These are phyloP conservation scores for Kodamaea hsintzibuensis DNA, from an alignment of 805 yeast genomes.

Conservation along the genomic window DNA sequence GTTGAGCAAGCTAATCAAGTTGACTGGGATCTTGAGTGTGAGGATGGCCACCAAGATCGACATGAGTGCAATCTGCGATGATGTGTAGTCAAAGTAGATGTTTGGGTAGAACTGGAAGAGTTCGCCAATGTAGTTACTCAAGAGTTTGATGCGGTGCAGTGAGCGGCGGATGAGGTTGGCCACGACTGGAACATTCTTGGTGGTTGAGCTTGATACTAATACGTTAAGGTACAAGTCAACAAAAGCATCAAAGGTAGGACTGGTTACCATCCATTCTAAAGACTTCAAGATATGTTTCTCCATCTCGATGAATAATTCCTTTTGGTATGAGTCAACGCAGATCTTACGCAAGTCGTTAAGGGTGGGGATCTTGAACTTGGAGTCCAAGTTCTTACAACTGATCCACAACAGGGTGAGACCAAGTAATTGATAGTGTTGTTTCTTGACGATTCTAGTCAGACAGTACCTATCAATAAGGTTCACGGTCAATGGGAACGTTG, in stretches of 20 bases:
- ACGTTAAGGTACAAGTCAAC: constrained; percentile 55
- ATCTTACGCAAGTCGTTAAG: constrained; percentile 52
- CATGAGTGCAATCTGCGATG: constrained; percentile 52
- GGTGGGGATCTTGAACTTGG: constrained; percentile 58
- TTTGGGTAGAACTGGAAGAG: constrained; percentile 62
- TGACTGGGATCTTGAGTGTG: constrained; percentile 35
- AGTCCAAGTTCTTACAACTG: constrained; percentile 48
- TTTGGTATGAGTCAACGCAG: constrained; percentile 60
- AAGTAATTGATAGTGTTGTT: constrained; percentile 46
- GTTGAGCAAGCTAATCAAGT: constrained; percentile 20
- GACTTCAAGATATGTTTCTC: constrained; percentile 66
- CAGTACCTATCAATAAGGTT: constrained; percentile 46
- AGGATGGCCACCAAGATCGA: constrained; percentile 39
- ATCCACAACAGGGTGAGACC: constrained; percentile 48
- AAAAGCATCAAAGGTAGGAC: constrained; percentile 64
- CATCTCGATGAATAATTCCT: constrained; percentile 60
- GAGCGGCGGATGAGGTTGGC: constrained; percentile 10
- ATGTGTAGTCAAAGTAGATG: constrained; percentile 55
- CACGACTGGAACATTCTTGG: constrained; percentile 14
- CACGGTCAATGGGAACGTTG: constrained; percentile 46
- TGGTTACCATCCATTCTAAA: constrained; percentile 62
- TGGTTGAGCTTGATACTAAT: constrained; percentile 17
- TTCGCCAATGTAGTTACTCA: constrained; percentile 63
- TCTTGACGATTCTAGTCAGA: constrained; percentile 45
- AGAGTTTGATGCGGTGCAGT: constrained; percentile 23